Conservation (phyloP, 2,329 filamentous ascomycete species). For the Thelonectria olida region DNA sequence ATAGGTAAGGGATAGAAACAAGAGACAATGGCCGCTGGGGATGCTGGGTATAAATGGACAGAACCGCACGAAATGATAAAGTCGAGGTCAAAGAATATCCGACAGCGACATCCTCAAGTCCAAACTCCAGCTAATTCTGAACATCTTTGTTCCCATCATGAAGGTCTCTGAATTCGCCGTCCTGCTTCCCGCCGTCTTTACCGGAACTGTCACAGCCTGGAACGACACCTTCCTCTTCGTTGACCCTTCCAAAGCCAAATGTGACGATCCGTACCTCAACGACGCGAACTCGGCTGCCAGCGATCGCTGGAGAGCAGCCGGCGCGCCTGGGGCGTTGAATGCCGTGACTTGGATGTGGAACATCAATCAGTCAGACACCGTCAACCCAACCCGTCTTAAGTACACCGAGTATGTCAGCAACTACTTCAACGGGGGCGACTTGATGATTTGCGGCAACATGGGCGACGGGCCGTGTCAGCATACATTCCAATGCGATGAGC, state of each 20-base stretch:
- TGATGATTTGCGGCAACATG: slow-evolving; percentile 1
- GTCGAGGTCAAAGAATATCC: no score
- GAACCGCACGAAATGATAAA: no score
- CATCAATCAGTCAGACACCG: background rate
- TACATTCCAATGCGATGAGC: background rate
- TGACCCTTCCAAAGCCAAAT: background rate
- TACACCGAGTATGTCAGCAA: background rate
- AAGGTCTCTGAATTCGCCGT: background rate
- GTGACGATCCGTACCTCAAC: background rate
- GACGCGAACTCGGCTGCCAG: background rate
- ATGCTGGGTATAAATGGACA: background rate
- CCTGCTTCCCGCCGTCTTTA: background rate
- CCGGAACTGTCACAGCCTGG: no score
- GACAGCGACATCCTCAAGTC: background rate
- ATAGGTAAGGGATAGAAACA: background rate
- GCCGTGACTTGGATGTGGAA: background rate
- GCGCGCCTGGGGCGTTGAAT: background rate
- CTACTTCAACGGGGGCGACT: background rate
- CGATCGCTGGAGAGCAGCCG: slow-evolving; percentile 2
- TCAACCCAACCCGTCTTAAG: background rate
- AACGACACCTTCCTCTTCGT: background rate
- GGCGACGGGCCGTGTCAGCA: slow-evolving; percentile 1
- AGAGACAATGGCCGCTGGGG: background rate
- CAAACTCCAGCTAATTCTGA: background rate
- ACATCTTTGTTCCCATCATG: background rate